phyloP scores from a whole-genome alignment of 352 stramenopile genomes.

The Globisporangium paroecandrum region DNA sequence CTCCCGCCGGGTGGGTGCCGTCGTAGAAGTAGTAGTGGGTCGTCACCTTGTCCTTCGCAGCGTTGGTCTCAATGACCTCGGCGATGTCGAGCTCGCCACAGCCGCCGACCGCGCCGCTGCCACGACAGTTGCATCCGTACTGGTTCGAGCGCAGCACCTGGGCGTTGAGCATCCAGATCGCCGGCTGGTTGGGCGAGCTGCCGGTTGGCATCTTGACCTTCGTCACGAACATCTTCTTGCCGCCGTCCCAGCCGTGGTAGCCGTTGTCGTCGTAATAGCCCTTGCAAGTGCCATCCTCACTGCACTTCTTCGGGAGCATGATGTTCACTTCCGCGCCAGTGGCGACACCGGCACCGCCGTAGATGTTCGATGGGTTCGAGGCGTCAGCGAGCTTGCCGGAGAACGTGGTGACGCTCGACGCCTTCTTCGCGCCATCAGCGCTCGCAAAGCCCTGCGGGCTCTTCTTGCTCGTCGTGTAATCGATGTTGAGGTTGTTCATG shows the following conservation, averaged over 20 bases:
- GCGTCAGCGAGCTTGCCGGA: conserved; percentile 46
- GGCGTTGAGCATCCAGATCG: conserved; percentile 76
- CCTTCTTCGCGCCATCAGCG: conserved; percentile 27
- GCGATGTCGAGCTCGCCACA: conserved; percentile 73
- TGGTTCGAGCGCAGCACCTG: conserved; percentile 64
- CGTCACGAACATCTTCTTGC: conserved; percentile 77
- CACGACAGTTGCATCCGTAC: conserved; percentile 76
- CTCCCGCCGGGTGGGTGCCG: conserved; percentile 32
- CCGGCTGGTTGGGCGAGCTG: conserved; percentile 41
- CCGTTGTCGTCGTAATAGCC: conserved; percentile 70
- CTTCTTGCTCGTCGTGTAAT: conserved; percentile 39
- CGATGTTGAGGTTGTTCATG: conserved; percentile 63
- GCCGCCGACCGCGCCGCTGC: conserved; percentile 41
- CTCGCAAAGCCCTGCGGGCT: conserved; percentile 48
- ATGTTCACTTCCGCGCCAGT: conserved; percentile 79
- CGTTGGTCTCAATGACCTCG: conserved; percentile 69
- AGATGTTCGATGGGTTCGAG: conserved; percentile 33
- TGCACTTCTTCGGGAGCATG: conserved; percentile 58
- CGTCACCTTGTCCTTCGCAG: conserved; percentile 45
- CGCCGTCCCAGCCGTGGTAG: conserved; percentile 68
- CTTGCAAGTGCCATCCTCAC: conserved; percentile 36
- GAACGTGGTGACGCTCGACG: conserved; percentile 37
- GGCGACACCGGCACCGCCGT: conserved; percentile 45
- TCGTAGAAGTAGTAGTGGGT: conserved; percentile 80
- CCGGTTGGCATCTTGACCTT: conserved; percentile 61